Evolutionary conservation across 768 basidiomycete species (phyloP).

Genomic region (Fomitopsis serialis): DNA sequence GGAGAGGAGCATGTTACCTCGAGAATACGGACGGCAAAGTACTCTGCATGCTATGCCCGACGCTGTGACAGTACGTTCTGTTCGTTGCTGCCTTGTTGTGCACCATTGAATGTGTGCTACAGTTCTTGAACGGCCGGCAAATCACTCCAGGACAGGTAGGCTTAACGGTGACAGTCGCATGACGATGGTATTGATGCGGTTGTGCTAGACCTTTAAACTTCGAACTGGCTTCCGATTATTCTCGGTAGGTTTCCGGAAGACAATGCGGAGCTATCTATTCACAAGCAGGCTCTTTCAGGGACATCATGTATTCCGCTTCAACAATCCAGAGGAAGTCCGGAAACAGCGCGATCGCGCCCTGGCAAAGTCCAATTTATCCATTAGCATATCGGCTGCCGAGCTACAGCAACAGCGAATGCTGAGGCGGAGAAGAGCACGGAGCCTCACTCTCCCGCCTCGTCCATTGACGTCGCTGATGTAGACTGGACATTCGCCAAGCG

Average conservation of each 20-base stretch:
- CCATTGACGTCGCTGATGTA: conserved; percentile 63
- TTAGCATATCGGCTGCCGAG: conserved; percentile 62
- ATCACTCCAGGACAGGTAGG: conserved; percentile 70
- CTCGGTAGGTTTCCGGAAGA: conserved; percentile 53
- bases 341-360: conserved; percentile 83
- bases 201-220: conserved; percentile 64
- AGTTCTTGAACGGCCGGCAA: conserved; percentile 95
- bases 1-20: conserved; percentile 86
- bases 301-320: conserved; percentile 96
- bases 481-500: conserved; percentile 98
- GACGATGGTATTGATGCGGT: neutral
- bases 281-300: conserved; percentile 38
- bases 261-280: neutral
- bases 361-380: conserved; percentile 61
- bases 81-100: neutral
- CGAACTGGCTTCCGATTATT: conserved; percentile 96
- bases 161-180: neutral
- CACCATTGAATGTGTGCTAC: conserved; percentile 4
- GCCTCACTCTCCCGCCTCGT: conserved; percentile 73
- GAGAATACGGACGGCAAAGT: conserved; percentile 85
- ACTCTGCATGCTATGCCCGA: conserved; percentile 70
- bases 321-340: conserved; percentile 91
- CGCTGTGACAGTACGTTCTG: conserved; percentile 68
- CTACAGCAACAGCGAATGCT: conserved; percentile 44
- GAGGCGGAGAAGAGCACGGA: conserved; percentile 46